Conservation (phyloP, 176 grass and related monocot genomes). For the Eleusine coracana region DNA sequence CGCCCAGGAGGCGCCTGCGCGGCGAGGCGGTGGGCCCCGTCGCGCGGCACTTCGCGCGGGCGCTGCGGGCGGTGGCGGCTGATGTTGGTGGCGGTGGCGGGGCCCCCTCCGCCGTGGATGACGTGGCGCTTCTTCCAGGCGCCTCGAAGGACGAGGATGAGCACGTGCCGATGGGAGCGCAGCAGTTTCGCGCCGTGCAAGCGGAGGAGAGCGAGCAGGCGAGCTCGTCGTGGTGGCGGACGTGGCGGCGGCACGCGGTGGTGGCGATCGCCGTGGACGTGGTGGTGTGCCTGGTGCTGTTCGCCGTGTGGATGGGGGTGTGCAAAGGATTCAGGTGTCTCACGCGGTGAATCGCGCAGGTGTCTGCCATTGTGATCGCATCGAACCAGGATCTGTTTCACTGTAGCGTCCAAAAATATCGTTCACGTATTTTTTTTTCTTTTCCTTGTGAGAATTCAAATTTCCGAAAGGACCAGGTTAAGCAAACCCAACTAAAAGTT, state of each 20-base stretch:
- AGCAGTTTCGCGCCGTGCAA: background rate
- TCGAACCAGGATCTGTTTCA: background rate
- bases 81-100: background rate
- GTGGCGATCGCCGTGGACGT: slow-evolving; percentile 53
- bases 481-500: background rate
- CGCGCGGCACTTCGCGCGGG: slow-evolving; percentile 44
- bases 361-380: background rate
- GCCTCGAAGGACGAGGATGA: slow-evolving; percentile 42
- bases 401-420: background rate
- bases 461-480: background rate
- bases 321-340: slow-evolving; percentile 75
- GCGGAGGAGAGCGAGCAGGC: background rate
- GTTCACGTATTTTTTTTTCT: background rate
- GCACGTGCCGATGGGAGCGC: background rate
- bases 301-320: slow-evolving; percentile 65
- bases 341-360: slow-evolving; percentile 25
- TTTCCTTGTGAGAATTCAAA: background rate
- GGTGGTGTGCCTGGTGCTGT: slow-evolving; percentile 69
- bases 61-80: slow-evolving; percentile 32
- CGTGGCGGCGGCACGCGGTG: slow-evolving; percentile 56
- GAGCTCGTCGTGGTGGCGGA: background rate
- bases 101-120: background rate
- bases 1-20: slow-evolving; percentile 40
- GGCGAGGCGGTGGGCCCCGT: slow-evolving; percentile 46
- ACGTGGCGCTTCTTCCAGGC: background rate